Evolutionary conservation across 192 early-diverging fungal species (phyloP).

Genomic region (Dissophora globulifera): DNA sequence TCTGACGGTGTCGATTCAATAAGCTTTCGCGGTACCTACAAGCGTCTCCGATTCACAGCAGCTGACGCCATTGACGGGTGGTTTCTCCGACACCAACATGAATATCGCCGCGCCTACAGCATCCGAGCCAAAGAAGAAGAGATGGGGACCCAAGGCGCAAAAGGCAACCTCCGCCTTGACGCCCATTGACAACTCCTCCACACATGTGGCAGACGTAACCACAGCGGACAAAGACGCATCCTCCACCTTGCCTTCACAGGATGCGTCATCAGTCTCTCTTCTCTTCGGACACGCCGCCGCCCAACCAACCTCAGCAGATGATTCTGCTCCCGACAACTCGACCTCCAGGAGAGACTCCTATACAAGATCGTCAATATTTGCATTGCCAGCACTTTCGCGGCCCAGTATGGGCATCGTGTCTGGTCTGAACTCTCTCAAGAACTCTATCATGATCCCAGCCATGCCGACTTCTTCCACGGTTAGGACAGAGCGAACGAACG

Average conservation of each 20-base stretch:
- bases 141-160: slow-evolving; percentile 28
- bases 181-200: background rate
- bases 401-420: slow-evolving; percentile 32
- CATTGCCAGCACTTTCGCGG: slow-evolving; percentile 7
- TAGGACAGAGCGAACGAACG: slow-evolving; percentile 1
- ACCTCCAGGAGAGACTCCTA: background rate
- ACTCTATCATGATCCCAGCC: slow-evolving; percentile 52
- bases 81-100: background rate
- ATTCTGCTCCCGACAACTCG: too few relatives aligned
- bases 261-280: too few relatives aligned
- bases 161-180: background rate
- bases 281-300: too few relatives aligned
- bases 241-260: too few relatives aligned
- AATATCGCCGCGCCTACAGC: background rate
- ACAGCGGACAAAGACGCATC: background rate
- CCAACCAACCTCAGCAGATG: background rate
- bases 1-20: background rate
- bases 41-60: slow-evolving; percentile 18
- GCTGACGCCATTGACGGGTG: background rate
- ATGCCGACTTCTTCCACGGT: slow-evolving; percentile 1
- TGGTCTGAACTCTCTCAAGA: slow-evolving; percentile 43
- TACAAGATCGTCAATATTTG: slow-evolving; percentile 14
- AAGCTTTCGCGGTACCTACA: slow-evolving; percentile 41
- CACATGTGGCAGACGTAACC: background rate
- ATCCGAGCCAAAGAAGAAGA: slow-evolving; percentile 20